Evolutionary conservation across 129 eudicot species (phyloP).

Genomic region (Deinandra increscens): DNA sequence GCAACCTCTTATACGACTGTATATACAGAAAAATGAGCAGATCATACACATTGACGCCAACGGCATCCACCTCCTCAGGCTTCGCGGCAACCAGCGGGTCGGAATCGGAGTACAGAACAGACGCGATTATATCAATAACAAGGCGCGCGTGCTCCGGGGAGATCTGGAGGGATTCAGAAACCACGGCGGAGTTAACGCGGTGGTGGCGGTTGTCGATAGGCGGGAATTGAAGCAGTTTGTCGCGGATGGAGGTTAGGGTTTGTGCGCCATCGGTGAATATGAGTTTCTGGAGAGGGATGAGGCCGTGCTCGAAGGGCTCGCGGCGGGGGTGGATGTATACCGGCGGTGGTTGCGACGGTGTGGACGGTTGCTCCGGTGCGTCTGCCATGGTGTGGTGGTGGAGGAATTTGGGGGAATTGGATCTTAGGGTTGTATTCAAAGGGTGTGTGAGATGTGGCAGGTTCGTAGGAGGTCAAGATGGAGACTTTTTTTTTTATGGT

Average conservation of each 20-base stretch:
- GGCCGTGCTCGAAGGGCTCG: constrained; percentile 94
- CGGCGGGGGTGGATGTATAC: constrained; percentile 68
- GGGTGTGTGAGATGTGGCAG: constrained; percentile 7
- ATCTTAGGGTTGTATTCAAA: constrained; percentile 4
- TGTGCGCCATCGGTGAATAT: constrained; percentile 76
- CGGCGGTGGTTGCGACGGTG: constrained; percentile 31
- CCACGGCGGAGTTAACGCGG: constrained; percentile 42
- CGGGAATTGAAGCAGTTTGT: constrained; percentile 58
- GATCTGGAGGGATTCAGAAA: constrained; percentile 58
- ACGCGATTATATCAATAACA: constrained; percentile 56
- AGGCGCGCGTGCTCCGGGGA: constrained; percentile 70
- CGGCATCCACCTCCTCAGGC: constrained; percentile 51
- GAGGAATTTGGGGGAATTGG: constrained; percentile 4
- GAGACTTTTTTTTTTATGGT: constrained; percentile 10
- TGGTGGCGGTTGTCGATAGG: constrained; percentile 22
- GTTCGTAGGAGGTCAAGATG: constrained; percentile 22
- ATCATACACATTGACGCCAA: constrained; percentile 90
- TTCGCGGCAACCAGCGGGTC: constrained; percentile 66
- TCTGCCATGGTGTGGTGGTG: constrained; percentile 27
- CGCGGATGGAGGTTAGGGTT: constrained; percentile 63
- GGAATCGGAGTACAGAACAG: constrained; percentile 56
- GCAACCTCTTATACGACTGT: constrained; percentile 80
- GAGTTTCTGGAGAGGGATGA: constrained; percentile 88
- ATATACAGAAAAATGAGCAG: constrained; percentile 71
- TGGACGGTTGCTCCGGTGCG: constrained; percentile 35